Evolutionary conservation across 257 asterid species (phyloP).

Genomic region (Fraxinus excelsior): DNA sequence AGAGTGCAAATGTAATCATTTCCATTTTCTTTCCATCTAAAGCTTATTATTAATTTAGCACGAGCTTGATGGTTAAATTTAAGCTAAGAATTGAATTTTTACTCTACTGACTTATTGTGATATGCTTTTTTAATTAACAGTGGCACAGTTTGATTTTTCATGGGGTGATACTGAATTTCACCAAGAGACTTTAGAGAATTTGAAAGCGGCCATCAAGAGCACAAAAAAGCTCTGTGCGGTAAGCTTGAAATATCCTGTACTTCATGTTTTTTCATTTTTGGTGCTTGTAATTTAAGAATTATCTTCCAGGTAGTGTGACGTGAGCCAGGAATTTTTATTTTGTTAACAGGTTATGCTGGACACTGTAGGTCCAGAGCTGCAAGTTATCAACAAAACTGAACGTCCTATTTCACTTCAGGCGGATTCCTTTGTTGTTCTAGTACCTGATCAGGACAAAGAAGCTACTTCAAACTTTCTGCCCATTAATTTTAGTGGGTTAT

Average conservation of each 20-base stretch:
- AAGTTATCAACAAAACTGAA: constrained; percentile 59
- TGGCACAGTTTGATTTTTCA: constrained; percentile 90
- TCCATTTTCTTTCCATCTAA: not conserved
- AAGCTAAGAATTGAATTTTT: not conserved
- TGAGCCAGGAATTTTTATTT: not conserved
- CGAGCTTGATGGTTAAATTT: not conserved
- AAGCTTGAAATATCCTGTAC: constrained; percentile 30
- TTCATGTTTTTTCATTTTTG: not conserved
- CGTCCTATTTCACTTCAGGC: constrained; percentile 56
- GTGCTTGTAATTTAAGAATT: not conserved
- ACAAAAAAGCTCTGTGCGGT: constrained; percentile 80
- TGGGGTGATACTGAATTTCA: constrained; percentile 79
- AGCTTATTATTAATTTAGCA: not conserved
- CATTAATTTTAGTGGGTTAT: constrained; percentile 57
- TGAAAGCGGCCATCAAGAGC: constrained; percentile 62
- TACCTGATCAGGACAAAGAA: constrained; percentile 63
- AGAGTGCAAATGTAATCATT: not conserved
- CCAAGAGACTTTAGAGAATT: constrained; percentile 75
- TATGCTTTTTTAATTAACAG: constrained; percentile 34
- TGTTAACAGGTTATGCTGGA: constrained; percentile 71
- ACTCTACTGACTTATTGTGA: constrained; percentile 8
- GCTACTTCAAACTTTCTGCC: constrained; percentile 67
- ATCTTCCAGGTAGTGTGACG: not conserved
- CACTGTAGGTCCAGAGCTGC: constrained; percentile 77
- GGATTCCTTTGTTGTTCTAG: constrained; percentile 48